phyloP scores from a whole-genome alignment of 2,329 filamentous ascomycete species.

The Sporothrix brunneoviolacea region DNA sequence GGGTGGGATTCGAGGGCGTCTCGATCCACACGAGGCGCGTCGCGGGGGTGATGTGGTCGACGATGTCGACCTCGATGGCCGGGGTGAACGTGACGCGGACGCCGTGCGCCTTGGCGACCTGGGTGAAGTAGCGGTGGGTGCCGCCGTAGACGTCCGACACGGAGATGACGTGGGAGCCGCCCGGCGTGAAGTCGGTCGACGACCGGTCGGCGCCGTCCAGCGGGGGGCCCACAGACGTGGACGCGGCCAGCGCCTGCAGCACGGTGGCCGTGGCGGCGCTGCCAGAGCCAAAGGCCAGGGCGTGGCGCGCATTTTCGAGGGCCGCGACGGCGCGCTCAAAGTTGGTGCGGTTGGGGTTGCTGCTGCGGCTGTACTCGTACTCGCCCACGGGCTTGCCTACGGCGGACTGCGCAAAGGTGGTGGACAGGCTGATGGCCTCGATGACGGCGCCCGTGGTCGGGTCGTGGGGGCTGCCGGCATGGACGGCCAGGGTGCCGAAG shows the following conservation, averaged over 20 bases:
- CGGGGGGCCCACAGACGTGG: constrained; percentile 8
- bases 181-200: not conserved
- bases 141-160: constrained; percentile 97
- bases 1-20: constrained; percentile 87
- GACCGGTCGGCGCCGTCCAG: not conserved
- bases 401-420: constrained; percentile 86
- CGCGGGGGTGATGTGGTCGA: constrained; percentile 73
- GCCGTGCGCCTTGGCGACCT: constrained; percentile 90
- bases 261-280: constrained; percentile 90
- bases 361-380: constrained; percentile 90
- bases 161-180: constrained; percentile 85
- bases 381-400: constrained; percentile 81
- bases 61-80: constrained; percentile 82
- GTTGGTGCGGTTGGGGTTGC: constrained; percentile 92
- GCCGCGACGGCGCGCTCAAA: constrained; percentile 89
- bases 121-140: constrained; percentile 97
- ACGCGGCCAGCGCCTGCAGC: constrained; percentile 78
- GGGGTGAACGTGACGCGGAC: constrained; percentile 93
- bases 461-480: constrained; percentile 87
- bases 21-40: constrained; percentile 98
- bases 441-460: constrained; percentile 91
- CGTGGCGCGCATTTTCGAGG: constrained; percentile 86
- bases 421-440: constrained; percentile 90
- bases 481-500: constrained; percentile 91
- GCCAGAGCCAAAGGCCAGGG: constrained; percentile 89